Conservation (phyloP, 2,329 filamentous ascomycete genomes). For the Hirsutella rhossiliensis region DNA sequence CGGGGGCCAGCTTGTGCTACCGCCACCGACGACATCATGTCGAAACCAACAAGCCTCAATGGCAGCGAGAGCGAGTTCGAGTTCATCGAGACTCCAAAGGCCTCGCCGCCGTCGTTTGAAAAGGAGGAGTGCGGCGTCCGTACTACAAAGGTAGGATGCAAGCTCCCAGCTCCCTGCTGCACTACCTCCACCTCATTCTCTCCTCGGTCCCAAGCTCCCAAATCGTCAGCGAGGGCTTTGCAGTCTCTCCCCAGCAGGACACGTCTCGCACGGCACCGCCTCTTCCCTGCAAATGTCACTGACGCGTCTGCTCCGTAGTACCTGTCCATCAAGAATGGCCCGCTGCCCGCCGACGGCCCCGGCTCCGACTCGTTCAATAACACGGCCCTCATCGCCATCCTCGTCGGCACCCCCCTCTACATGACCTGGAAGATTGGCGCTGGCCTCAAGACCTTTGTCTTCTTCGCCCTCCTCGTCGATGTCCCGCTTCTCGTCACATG, state of each 20-base stretch:
- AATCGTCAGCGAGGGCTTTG: no score
- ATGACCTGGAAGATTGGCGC: constrained; percentile 78
- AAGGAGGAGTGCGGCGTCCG: constrained; percentile 42
- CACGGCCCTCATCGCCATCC: constrained; percentile 55
- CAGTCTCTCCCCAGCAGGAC: neutral
- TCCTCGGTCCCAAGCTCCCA: no score
- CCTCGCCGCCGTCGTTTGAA: constrained; percentile 47
- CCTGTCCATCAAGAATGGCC: constrained; percentile 81
- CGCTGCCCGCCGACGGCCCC: constrained; percentile 79
- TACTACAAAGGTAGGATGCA: constrained; percentile 26
- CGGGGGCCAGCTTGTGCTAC: neutral
- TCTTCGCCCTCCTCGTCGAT: constrained; percentile 67
- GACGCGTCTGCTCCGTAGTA: constrained; percentile 9
- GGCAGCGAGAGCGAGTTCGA: constrained; percentile 25
- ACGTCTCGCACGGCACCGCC: neutral
- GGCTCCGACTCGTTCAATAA: constrained; percentile 85
- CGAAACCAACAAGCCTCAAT: constrained; percentile 18
- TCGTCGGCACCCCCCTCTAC: constrained; percentile 65
- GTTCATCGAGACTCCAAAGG: constrained; percentile 29
- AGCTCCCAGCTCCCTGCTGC: neutral
- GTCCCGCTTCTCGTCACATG: constrained; percentile 70
- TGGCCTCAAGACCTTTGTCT: constrained; percentile 77
- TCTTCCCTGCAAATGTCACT: neutral
- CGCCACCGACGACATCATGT: constrained; percentile 15
- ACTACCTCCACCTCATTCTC: neutral